These are phyloP conservation scores for Clarkia xantiana DNA, from an alignment of 345 rosid genomes.

Conservation along the genomic window DNA sequence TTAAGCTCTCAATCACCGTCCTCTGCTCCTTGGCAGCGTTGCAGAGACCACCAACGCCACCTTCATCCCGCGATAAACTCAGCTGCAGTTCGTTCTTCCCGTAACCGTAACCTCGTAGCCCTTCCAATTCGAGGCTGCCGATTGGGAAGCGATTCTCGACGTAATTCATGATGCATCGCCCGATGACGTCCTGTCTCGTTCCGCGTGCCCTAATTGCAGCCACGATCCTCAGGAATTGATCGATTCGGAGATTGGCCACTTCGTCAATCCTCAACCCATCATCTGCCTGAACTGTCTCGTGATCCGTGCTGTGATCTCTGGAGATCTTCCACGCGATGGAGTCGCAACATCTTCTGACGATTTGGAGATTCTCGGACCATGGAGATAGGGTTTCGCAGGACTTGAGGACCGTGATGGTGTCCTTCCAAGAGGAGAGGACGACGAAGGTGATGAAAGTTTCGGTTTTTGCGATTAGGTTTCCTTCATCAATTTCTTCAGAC, in stretches of 20 bases:
- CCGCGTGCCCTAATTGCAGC: conserved; percentile 46
- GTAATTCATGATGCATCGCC: conserved; percentile 43
- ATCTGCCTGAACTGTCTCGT: conserved; percentile 19
- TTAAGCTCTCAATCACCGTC: conserved; percentile 50
- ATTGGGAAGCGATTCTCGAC: conserved; percentile 44
- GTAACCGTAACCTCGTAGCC: conserved; percentile 35
- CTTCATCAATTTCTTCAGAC: conserved; percentile 77
- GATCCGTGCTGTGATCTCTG: conserved; percentile 18
- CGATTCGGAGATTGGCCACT: conserved; percentile 34
- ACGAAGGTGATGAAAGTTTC: conserved; percentile 77
- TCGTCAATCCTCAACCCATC: conserved; percentile 33
- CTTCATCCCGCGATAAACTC: conserved; percentile 23
- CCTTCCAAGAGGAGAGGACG: conserved; percentile 69
- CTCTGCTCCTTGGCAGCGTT: conserved; percentile 36
- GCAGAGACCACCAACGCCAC: conserved; percentile 12
- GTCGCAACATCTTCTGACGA: conserved; percentile 76
- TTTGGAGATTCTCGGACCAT: conserved; percentile 84
- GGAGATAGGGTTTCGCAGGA: conserved; percentile 59
- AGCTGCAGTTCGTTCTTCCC: conserved; percentile 55
- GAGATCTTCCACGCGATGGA: conserved; percentile 69
- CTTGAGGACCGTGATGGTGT: conserved; percentile 54
- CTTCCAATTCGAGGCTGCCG: conserved; percentile 46
- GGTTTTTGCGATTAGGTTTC: conserved; percentile 63
- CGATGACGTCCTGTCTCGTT: conserved; percentile 35
- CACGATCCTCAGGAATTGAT: conserved; percentile 66